phyloP scores from a whole-genome alignment of 805 yeast genomes.

The Candida ovalis region DNA sequence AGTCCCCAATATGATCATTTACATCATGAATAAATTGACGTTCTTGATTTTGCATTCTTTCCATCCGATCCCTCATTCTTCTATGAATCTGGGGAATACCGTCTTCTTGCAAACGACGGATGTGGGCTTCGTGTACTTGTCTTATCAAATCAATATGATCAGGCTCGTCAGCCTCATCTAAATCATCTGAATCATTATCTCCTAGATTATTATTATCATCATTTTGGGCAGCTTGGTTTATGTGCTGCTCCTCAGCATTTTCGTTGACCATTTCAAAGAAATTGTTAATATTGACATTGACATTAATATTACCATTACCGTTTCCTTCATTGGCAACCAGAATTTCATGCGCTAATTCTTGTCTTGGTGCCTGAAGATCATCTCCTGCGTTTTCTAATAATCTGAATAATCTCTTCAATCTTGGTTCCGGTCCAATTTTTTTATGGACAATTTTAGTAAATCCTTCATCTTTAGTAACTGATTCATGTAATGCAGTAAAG shows the following conservation, averaged over 20 bases:
- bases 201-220: not conserved
- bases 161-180: not conserved
- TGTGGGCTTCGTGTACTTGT: not conserved
- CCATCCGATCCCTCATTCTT: not conserved
- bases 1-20: not conserved
- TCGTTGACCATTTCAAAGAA: not conserved
- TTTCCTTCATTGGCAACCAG: not conserved
- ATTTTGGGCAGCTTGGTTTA: not conserved
- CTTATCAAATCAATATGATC: not conserved
- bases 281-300: not conserved
- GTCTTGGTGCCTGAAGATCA: not conserved
- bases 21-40: constrained; percentile 1
- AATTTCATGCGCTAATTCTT: not conserved
- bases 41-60: constrained; percentile 2
- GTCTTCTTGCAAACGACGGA: not conserved
- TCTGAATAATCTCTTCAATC: constrained; percentile 31
- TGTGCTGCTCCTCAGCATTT: not conserved
- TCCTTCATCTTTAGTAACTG: constrained; percentile 69
- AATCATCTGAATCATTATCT: not conserved
- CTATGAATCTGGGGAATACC: not conserved
- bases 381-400: constrained; percentile 13
- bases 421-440: constrained; percentile 56
- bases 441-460: constrained; percentile 53
- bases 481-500: constrained; percentile 44
- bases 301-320: not conserved